Base-by-base conservation (phyloP, 1,139 yeast species). In the Candida pseudocylindracea region DNA sequence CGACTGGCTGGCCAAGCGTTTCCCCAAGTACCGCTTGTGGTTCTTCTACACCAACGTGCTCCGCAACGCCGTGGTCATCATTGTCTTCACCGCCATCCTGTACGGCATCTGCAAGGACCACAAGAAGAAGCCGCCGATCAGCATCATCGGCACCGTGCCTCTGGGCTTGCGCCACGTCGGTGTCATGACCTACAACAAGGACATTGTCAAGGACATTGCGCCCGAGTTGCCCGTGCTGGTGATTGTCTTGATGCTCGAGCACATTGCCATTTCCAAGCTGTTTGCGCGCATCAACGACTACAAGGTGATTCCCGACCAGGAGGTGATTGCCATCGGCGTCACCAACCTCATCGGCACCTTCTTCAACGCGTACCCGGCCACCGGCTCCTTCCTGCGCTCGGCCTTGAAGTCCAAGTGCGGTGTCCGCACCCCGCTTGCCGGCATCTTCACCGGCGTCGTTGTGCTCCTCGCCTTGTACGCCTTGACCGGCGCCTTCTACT, bases 391-490 rank as follows among this genome's bases (percentile, higher is more conserved):
- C 53, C 79, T 93, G 13, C 72, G 95, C 59, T 76, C 94, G 32
- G 95, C 95, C 10, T 64, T 85, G 45, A 83, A 85, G 54, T 78
- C 93, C 35, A 85, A 83, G 54, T 83, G 94, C 64, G 93, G 93
- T 47, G 96, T 85, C 31, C 68, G 85, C 47, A 85, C 96, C 29
- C 96, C 96, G 27, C 59, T 83, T 39, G 93, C 94, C 34, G 94
- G 95, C 55, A 63, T 81, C 35, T 78, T 72, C 54, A 81, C 94
- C 25, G 96, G 95, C 48, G 69, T 67, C 29, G 85, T 85, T 50
- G 95, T 85, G 24, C 55, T 85, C 40, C 58, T 85, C 39, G 93
- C 95, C 2, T 60, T 85, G 38, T 85, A 83, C 51, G 74, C 76
- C 36, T 65, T 85, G 42, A 81, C 95, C 9, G 61, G 61, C 34